Evolutionary conservation across 1,284 basidiomycete genomes (phyloP), one percentile per base, ranked within the genome.

Genomic region (Cryptococcus wingfieldii): DNA sequence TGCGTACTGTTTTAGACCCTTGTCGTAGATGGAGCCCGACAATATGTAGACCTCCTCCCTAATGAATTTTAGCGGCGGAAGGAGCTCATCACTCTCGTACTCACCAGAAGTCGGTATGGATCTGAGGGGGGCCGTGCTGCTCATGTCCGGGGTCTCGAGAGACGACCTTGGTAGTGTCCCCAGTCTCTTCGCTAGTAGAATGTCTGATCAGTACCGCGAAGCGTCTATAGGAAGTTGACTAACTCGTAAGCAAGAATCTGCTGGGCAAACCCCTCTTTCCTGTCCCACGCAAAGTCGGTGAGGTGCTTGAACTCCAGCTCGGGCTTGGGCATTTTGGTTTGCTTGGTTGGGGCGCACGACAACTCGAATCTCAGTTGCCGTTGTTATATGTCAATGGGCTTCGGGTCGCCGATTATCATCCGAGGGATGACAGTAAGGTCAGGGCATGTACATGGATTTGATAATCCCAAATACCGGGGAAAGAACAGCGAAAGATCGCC

Each of bases 261-360:
- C 37, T 55, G 53, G 6, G 53, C 47, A 14, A 50, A 42, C 5
- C 46, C 55, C 28, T 41, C 46, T 18, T 43, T 43, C 50, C 60
- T 54, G 44, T 59, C 55, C 52, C 62, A 60, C 14, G 59, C 55
- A 28, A 59, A 57, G 38, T 64, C 53, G 38, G 59, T 23, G 48
- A 54, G 55, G n/a, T 54, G 57, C 38, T 45, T 49, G 43, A 64
- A 51, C 41, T 58, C 56, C 27, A 53, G 23, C 37, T 58, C 51
- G 27, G 56, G 51, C 43, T 58, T 58, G 47, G 56, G 56, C 56
- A 58, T 58, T 23, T 48, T 51, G 34, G 31, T 34, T 10, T 10
- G 31, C 31, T 6, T 34, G 31, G 31, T 34, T 6, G 31, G 6
- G 31, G 31, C 7, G 31, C 6, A 34, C 31, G 7, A 8, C 31